Evolutionary conservation across 768 basidiomycete species (phyloP), one percentile per base, ranked within the genome.

Genomic region (Termitomyces sp.): DNA sequence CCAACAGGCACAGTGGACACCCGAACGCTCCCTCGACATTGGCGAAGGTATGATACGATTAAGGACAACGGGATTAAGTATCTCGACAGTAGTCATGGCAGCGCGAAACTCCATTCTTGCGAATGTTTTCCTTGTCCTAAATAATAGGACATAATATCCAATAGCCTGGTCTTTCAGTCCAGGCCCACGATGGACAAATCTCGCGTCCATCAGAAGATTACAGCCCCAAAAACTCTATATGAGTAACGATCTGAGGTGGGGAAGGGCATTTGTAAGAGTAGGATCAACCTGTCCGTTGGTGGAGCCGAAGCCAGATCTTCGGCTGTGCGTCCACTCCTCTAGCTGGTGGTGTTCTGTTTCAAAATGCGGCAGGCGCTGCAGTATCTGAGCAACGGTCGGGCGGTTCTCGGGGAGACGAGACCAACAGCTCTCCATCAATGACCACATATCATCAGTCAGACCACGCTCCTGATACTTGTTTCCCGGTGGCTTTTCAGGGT

Each of bases 381-480:
- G 13, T 43, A 62, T 62, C 2, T 59, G 33, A 11, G 26, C 11
- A 33, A 52, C 52, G 16, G 24, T 54, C 0, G 61, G 61, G 18
- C 61, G 49, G 3, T 54, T 0, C 3, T n/a, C 20, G 5, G 61
- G 58, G 13, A 28, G 5, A 8, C 38, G 55, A 32, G 43, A 24
- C 61, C 61, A 62, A 48, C 58, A 62, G 10, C 38, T 49, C 22
- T 41, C 11, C 55, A 62, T 62, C 28, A 62, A 48, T 16, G 5
- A 33, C 61, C 61, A 62, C 35, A 59, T 51, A 8, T 18, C 13
- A 7, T 62, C 55, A 28, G 50, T 59, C 46, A 62, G 33, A 24
- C 61, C 61, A 18, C 55, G 51, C 20, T 47, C 52, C 16, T 40
- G 41, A 28, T 57, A 52, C 32, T 40, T 8, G 35, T 32, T 16